A percentile compares a stretch with the other conserved stretches of the same genome.
Evolutionary conservation across 345 rosid genomes (phyloP).

Genomic region (Diplotaxis tenuifolia): DNA sequence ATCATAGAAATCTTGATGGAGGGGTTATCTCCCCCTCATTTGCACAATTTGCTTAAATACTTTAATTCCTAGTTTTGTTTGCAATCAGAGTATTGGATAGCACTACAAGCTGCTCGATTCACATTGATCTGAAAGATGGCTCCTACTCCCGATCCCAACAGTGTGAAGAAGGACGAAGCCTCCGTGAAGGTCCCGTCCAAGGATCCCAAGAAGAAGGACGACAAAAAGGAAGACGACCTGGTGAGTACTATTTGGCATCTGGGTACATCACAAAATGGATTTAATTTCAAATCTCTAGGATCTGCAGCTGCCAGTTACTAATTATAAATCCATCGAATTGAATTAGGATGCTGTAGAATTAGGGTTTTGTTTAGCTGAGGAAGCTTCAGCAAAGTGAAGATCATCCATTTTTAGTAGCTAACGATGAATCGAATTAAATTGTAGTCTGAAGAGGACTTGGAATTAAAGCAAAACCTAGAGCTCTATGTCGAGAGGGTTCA

Average conservation of each 20-base stretch:
- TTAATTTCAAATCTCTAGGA: not conserved
- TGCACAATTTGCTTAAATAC: not conserved
- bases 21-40: conserved; percentile 16
- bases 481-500: conserved; percentile 89
- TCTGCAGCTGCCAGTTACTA: not conserved
- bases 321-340: not conserved
- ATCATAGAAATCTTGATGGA: conserved; percentile 30
- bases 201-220: conserved; percentile 87
- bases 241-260: conserved; percentile 38
- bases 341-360: not conserved
- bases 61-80: not conserved
- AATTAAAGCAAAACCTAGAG: conserved; percentile 87
- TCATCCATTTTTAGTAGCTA: not conserved
- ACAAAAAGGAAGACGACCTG: conserved; percentile 87
- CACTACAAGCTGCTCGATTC: conserved; percentile 18
- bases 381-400: no score
- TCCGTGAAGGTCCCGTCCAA: conserved; percentile 62
- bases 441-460: conserved; percentile 93
- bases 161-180: conserved; percentile 47
- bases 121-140: conserved; percentile 31
- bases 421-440: not conserved
- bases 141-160: conserved; percentile 53
- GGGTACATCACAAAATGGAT: not conserved
- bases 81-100: conserved; percentile 4
- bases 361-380: not conserved